Percentiles rank a stretch among this genome's conserved stretches.
phyloP scores from a whole-genome alignment of 305 asterid species.

The Andrographis paniculata region DNA sequence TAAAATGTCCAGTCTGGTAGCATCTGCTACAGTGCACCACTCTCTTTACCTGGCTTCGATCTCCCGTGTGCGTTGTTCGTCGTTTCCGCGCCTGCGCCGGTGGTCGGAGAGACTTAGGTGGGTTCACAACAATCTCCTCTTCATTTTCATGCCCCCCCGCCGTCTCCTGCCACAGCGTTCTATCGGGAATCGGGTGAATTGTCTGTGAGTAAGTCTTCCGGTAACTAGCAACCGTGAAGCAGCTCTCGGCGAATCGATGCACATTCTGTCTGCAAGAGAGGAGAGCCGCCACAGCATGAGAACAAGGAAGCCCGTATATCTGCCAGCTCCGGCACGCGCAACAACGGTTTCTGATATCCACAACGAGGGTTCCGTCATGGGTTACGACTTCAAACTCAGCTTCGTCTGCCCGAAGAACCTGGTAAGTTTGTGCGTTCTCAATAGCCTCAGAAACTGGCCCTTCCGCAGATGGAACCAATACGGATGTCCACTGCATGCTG shows the following conservation, averaged over 20 bases:
- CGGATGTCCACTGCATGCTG: conserved; percentile 96
- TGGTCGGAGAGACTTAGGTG: background rate
- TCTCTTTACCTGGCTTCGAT: conserved; percentile 14
- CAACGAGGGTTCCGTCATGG: conserved; percentile 82
- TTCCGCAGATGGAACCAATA: conserved; percentile 87
- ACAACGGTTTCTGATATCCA: conserved; percentile 69
- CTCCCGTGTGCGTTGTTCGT: background rate
- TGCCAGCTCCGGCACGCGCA: conserved; percentile 96
- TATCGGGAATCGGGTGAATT: conserved; percentile 10
- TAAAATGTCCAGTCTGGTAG: conserved; percentile 82
- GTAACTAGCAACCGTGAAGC: conserved; percentile 1
- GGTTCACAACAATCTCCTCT: background rate
- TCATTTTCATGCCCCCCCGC: background rate
- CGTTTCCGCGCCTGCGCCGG: background rate
- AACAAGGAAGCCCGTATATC: conserved; percentile 83
- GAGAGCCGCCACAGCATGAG: conserved; percentile 93
- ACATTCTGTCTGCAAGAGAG: conserved; percentile 8
- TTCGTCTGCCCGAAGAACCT: conserved; percentile 92
- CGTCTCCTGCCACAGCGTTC: conserved; percentile 4
- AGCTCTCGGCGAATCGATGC: conserved; percentile 6
- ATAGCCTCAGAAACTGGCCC: conserved; percentile 85
- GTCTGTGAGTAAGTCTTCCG: conserved; percentile 8
- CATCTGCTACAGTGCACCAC: conserved; percentile 93
- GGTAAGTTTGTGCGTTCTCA: conserved; percentile 78
- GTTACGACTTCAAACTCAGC: conserved; percentile 95